Evolutionary conservation across 1,284 basidiomycete genomes (phyloP).

Genomic region (Papiliotrema laurentii): DNA sequence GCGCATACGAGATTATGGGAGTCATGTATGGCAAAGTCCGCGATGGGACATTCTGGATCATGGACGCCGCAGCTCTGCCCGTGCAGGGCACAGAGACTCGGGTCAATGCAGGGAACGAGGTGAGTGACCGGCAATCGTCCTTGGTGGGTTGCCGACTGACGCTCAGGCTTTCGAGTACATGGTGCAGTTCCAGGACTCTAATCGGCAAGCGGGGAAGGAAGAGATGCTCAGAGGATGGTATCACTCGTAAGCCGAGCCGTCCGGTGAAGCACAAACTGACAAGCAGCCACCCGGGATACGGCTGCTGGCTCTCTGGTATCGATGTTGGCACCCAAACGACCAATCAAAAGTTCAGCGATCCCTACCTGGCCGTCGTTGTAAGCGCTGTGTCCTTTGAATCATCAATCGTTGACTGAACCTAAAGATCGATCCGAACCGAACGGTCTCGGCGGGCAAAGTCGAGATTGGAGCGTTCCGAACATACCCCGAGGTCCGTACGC

Average conservation of each 20-base stretch:
- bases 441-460: slow-evolving; percentile 94
- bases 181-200: slow-evolving; percentile 83
- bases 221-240: slow-evolving; percentile 99
- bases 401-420: neutral
- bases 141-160: neutral
- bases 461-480: slow-evolving; percentile 98
- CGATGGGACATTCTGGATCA: slow-evolving; percentile 77
- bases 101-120: slow-evolving; percentile 89
- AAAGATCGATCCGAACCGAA: slow-evolving; percentile 98
- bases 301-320: slow-evolving; percentile 95
- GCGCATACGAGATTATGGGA: slow-evolving; percentile 98
- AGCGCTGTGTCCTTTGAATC: slow-evolving; percentile 36
- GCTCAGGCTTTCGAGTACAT: slow-evolving; percentile 86
- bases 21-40: slow-evolving; percentile 97
- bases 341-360: slow-evolving; percentile 92
- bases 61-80: slow-evolving; percentile 94
- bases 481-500: slow-evolving; percentile 63
- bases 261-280: neutral
- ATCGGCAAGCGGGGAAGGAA: slow-evolving; percentile 69
- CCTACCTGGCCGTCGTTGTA: slow-evolving; percentile 94
- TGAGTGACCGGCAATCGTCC: slow-evolving; percentile 5
- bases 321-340: slow-evolving; percentile 93
- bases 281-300: slow-evolving; percentile 78
- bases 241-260: slow-evolving; percentile 59
- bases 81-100: slow-evolving; percentile 99